phyloP scores from a whole-genome alignment of 1,284 basidiomycete species.

The Spongiforma sp. region DNA sequence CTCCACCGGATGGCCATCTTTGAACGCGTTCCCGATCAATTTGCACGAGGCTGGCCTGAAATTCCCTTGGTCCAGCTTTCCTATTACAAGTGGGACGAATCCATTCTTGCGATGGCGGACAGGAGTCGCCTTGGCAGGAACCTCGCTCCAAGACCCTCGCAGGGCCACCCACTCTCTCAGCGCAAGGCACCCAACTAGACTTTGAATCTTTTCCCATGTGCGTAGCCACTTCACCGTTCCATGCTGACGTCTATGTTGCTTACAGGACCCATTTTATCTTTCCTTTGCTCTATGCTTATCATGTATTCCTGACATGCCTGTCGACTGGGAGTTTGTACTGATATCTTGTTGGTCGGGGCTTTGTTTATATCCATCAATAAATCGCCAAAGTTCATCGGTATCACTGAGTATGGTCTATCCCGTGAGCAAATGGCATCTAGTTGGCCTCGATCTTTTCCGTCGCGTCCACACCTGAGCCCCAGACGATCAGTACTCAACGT shows the following conservation, averaged over 20 bases:
- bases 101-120: conserved; percentile 23
- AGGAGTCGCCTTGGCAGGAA: neutral
- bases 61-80: conserved; percentile 18
- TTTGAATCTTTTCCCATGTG: conserved; percentile 9
- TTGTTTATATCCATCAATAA: no score
- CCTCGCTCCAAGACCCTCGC: neutral
- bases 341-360: neutral
- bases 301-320: conserved; percentile 9
- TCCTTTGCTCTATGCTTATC: neutral
- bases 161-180: no score
- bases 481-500: no score
- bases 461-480: conserved; percentile 3
- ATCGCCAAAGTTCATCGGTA: no score
- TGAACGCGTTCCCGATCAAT: conserved; percentile 5
- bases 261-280: neutral
- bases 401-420: neutral
- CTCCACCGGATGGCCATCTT: conserved; percentile 8
- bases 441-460: conserved; percentile 37
- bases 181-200: no score
- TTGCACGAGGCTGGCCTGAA: conserved; percentile 4
- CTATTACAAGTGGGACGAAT: conserved; percentile 29
- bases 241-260: conserved; percentile 9
- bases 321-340: conserved; percentile 22
- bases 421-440: conserved; percentile 16
- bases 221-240: conserved; percentile 4